A percentile compares a stretch with the other conserved stretches of the same genome.
phyloP scores from a whole-genome alignment of 2,329 filamentous ascomycete species.

The Penicillium sp. region DNA sequence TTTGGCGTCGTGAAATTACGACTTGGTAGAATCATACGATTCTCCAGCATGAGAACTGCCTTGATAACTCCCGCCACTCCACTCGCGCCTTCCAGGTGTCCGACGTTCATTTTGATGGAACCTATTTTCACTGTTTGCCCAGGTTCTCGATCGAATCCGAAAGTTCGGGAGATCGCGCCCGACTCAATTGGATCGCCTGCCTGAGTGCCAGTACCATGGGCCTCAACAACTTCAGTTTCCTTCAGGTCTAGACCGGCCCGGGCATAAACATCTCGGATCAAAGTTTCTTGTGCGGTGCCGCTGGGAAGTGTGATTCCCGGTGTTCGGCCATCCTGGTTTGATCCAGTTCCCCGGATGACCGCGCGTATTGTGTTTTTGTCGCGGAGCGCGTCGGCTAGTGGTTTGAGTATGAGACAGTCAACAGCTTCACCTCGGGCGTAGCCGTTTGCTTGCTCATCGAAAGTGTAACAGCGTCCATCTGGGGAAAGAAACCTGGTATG shows the following conservation, averaged over 20 bases:
- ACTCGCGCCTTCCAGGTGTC: conserved; percentile 27
- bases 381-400: conserved; percentile 38
- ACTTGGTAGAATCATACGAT: conserved; percentile 44
- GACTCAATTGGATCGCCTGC: conserved; percentile 18
- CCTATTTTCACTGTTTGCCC: conserved; percentile 21
- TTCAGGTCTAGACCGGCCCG: conserved; percentile 17
- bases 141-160: conserved; percentile 1
- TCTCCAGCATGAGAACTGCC: conserved; percentile 42
- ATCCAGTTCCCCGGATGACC: conserved; percentile 40
- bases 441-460: conserved; percentile 42
- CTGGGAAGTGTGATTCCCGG: conserved; percentile 45
- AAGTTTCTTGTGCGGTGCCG: conserved; percentile 7
- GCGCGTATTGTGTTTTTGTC: conserved; percentile 43
- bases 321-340: conserved; percentile 46
- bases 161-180: conserved; percentile 1
- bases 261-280: conserved; percentile 9
- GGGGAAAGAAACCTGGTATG: conserved; percentile 23
- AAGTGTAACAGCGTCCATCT: conserved; percentile 29
- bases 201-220: conserved; percentile 19
- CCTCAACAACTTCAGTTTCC: conserved; percentile 15
- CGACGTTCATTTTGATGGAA: conserved; percentile 24
- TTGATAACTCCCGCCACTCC: conserved; percentile 39
- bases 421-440: conserved; percentile 48
- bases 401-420: conserved; percentile 42
- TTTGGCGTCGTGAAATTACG: conserved; percentile 41